A percentile compares a stretch with the other conserved stretches of the same genome.
Conservation (phyloP, 176 grass and related monocot species). For the Zizania latifolia region DNA sequence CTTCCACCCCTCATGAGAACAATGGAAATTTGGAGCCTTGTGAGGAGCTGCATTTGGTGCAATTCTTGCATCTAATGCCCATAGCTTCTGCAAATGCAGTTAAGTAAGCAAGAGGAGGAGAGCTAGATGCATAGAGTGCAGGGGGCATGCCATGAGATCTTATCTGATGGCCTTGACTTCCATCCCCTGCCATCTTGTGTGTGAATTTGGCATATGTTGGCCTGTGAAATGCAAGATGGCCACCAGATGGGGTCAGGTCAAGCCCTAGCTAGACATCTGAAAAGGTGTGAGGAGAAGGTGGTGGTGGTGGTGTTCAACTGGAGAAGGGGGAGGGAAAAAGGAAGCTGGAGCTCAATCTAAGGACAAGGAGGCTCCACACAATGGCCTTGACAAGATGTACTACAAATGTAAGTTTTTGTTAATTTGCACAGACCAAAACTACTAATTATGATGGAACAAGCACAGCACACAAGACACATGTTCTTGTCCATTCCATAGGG, state of each 20-base stretch:
- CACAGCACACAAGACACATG: conserved; percentile 67
- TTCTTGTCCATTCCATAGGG: conserved; percentile 59
- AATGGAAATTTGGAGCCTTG: conserved; percentile 40
- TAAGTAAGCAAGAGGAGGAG: conserved; percentile 25
- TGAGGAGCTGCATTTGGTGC: conserved; percentile 39
- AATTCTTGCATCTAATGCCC: conserved; percentile 43
- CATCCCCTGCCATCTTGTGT: conserved; percentile 34
- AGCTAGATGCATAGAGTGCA: conserved; percentile 18
- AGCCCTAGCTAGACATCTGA: conserved; percentile 57
- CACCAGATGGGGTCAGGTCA: conserved; percentile 29
- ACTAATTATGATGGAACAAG: conserved; percentile 41
- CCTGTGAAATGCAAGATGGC: conserved; percentile 37
- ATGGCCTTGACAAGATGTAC: conserved; percentile 34
- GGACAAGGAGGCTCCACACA: conserved; percentile 36
- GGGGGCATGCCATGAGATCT: conserved; percentile 31
- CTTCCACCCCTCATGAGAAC: conserved; percentile 34
- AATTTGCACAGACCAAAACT: conserved; percentile 35
- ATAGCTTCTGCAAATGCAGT: conserved; percentile 46
- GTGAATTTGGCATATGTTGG: conserved; percentile 44
- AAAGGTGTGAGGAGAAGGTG: conserved; percentile 70
- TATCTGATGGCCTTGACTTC: conserved; percentile 45
- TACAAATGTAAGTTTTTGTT: conserved; percentile 28
- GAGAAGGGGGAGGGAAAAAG: conserved; percentile 12
- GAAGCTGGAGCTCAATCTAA: conserved; percentile 31
- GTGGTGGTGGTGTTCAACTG: conserved; percentile 28